A percentile compares a stretch with the other conserved stretches of the same genome.
phyloP scores from a whole-genome alignment of 1,284 basidiomycete genomes.

The Termitomyces sp. region DNA sequence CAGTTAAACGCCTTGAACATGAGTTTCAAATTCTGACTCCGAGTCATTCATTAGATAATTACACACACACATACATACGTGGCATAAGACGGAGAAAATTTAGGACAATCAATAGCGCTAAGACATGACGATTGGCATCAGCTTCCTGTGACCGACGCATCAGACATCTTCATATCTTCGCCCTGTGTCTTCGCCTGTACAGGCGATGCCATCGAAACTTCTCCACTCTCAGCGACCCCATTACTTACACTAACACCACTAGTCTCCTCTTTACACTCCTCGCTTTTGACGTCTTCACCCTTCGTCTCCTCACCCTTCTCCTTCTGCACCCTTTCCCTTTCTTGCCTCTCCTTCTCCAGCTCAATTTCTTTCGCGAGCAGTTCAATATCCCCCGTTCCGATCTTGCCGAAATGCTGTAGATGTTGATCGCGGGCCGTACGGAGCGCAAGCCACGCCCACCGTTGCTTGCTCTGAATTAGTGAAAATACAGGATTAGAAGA shows the following conservation, averaged over 20 bases:
- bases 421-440: constrained; percentile 67
- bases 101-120: too few species aligned
- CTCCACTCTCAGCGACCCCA: constrained; percentile 21
- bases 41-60: too few species aligned
- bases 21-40: too few species aligned
- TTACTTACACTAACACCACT: background rate
- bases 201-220: constrained; percentile 17
- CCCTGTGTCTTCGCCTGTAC: constrained; percentile 8
- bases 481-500: background rate
- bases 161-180: constrained; percentile 56
- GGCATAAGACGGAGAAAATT: too few species aligned
- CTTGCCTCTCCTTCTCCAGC: constrained; percentile 57
- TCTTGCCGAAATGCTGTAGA: constrained; percentile 68
- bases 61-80: too few species aligned
- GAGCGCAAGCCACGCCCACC: constrained; percentile 74
- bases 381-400: constrained; percentile 70
- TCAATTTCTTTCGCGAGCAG: constrained; percentile 66
- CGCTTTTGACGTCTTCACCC: constrained; percentile 6
- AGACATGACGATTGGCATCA: background rate
- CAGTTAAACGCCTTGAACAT: too few species aligned
- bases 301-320: constrained; percentile 26
- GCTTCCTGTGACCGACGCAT: constrained; percentile 13
- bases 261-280: constrained; percentile 3
- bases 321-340: constrained; percentile 28
- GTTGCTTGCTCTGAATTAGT: constrained; percentile 55